A percentile compares a stretch with the other conserved stretches of the same genome.
These are phyloP conservation scores for Calophaca sinica DNA, from an alignment of 306 rosid species.

Conservation along the genomic window DNA sequence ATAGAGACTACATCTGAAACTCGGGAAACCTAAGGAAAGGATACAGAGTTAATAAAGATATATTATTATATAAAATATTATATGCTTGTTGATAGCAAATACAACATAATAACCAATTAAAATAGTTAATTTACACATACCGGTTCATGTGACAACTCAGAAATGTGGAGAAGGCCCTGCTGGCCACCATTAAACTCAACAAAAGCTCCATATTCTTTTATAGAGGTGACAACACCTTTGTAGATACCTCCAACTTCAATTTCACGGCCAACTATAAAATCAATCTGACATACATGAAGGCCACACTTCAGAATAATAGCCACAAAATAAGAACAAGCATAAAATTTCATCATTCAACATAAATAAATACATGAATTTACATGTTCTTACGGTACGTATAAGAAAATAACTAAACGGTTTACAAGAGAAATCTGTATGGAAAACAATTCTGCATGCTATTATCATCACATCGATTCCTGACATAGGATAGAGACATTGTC, in stretches of 20 bases:
- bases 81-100: conserved; percentile 19
- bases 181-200: conserved; percentile 97
- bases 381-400: not conserved
- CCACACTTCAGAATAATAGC: conserved; percentile 30
- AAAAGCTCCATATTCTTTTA: conserved; percentile 95
- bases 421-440: conserved; percentile 22
- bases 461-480: conserved; percentile 35
- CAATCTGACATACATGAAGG: conserved; percentile 65
- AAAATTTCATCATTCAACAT: conserved; percentile 35
- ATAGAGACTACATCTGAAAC: conserved; percentile 78
- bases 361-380: not conserved
- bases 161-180: conserved; percentile 95
- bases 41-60: conserved; percentile 30
- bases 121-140: conserved; percentile 57
- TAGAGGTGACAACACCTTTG: conserved; percentile 69
- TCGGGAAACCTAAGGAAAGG: conserved; percentile 69
- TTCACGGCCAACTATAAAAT: conserved; percentile 86
- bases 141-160: conserved; percentile 86
- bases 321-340: not conserved
- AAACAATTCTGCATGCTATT: not conserved
- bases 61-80: conserved; percentile 21
- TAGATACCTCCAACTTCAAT: conserved; percentile 91
- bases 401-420: conserved; percentile 9
- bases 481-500: conserved; percentile 31
- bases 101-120: conserved; percentile 11